Evolutionary conservation across 805 yeast genomes (phyloP).

Genomic region (Millerozyma miso): DNA sequence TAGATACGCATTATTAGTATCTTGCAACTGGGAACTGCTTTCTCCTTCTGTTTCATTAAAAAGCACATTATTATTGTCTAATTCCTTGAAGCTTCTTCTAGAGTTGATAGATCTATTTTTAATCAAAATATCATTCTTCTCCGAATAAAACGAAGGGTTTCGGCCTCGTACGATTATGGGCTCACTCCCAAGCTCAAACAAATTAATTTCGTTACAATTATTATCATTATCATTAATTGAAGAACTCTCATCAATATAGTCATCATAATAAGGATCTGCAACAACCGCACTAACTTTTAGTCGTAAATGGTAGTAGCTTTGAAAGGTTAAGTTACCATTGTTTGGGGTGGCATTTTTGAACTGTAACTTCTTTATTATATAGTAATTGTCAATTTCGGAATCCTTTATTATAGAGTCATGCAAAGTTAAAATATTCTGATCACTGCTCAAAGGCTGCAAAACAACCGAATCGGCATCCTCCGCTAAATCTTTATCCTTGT

Average conservation of each 20-base stretch:
- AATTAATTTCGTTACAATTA: conserved; percentile 26
- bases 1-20: conserved; percentile 3
- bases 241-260: conserved; percentile 30
- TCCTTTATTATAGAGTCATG: conserved; percentile 19
- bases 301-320: conserved; percentile 42
- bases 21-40: background rate
- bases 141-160: conserved; percentile 57
- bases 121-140: conserved; percentile 47
- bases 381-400: conserved; percentile 25
- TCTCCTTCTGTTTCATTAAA: background rate
- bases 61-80: background rate
- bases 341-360: conserved; percentile 52
- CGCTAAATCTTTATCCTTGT: conserved; percentile 13
- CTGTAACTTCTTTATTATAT: conserved; percentile 38
- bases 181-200: conserved; percentile 29
- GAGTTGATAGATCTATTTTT: conserved; percentile 17
- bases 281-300: conserved; percentile 32
- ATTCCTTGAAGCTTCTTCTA: conserved; percentile 13
- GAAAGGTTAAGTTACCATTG: conserved; percentile 43
- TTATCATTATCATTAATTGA: conserved; percentile 13
- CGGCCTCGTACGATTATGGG: conserved; percentile 59
- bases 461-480: conserved; percentile 10
- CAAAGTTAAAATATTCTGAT: conserved; percentile 23
- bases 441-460: conserved; percentile 14
- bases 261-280: conserved; percentile 36